A percentile compares a stretch with the other conserved stretches of the same genome.
phyloP scores from a whole-genome alignment of 2,329 filamentous ascomycete species.

The Massarina eburnea region DNA sequence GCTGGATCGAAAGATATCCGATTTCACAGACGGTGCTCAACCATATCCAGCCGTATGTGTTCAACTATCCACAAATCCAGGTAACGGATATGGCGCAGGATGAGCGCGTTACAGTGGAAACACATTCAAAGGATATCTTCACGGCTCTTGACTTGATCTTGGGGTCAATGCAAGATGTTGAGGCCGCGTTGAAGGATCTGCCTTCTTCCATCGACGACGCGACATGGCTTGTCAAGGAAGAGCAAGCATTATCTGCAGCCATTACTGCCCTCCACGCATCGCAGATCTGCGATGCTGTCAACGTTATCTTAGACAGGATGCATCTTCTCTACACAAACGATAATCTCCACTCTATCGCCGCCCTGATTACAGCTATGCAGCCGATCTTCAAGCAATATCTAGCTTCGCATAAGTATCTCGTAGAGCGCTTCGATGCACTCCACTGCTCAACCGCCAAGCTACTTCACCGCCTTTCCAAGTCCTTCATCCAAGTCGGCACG shows the following conservation, averaged over 20 bases:
- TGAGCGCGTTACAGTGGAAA: constrained; percentile 26
- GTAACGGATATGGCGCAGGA: constrained; percentile 3
- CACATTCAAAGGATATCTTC: constrained; percentile 62
- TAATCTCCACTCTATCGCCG: constrained; percentile 52
- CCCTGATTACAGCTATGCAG: constrained; percentile 61
- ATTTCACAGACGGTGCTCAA: constrained; percentile 46
- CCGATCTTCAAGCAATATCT: constrained; percentile 78
- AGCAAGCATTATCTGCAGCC: constrained; percentile 40
- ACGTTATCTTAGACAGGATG: constrained; percentile 50
- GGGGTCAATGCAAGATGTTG: constrained; percentile 74
- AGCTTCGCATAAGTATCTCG: constrained; percentile 59
- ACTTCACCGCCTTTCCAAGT: constrained; percentile 72
- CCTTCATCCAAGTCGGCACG: constrained; percentile 75
- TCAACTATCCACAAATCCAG: constrained; percentile 16
- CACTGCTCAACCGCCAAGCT: constrained; percentile 74
- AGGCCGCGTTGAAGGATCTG: constrained; percentile 56
- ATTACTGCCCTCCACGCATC: constrained; percentile 62
- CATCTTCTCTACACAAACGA: constrained; percentile 45
- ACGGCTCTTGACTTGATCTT: constrained; percentile 73
- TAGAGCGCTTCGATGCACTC: constrained; percentile 62
- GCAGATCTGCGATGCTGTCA: constrained; percentile 54
- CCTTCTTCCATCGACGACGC: constrained; percentile 63
- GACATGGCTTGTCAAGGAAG: constrained; percentile 63
- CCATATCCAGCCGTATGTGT: constrained; percentile 68
- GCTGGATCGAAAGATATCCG: constrained; percentile 24